A percentile compares a stretch with the other conserved stretches of the same genome.
Evolutionary conservation across 352 stramenopile species (phyloP).

Genomic region (Phytophthora colocasiae): DNA sequence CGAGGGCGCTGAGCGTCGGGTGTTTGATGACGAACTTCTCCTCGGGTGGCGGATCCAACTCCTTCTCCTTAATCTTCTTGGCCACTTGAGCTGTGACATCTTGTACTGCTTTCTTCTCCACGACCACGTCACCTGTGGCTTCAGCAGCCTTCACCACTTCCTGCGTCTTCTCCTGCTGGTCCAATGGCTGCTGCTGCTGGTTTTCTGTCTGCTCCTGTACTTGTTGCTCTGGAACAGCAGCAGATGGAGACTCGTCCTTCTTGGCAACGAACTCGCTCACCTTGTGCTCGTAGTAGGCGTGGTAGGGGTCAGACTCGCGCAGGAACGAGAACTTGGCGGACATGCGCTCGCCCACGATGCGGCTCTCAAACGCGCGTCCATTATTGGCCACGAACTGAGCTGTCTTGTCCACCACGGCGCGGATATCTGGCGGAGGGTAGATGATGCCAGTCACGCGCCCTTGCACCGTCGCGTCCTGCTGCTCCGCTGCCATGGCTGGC

Average conservation of each 20-base stretch:
- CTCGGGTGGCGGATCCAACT: conserved; percentile 63
- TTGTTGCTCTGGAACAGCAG: conserved; percentile 32
- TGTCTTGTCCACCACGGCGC: conserved; percentile 98
- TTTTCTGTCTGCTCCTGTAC: conserved; percentile 21
- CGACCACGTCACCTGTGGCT: conserved; percentile 56
- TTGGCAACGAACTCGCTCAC: conserved; percentile 88
- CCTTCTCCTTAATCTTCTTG: conserved; percentile 93
- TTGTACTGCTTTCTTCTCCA: conserved; percentile 88
- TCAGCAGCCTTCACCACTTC: conserved; percentile 37
- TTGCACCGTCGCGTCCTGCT: conserved; percentile 58
- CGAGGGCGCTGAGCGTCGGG: conserved; percentile 88
- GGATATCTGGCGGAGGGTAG: conserved; percentile 97
- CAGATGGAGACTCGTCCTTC: conserved; percentile 30
- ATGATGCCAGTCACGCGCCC: conserved; percentile 93
- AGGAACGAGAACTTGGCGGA: conserved; percentile 99
- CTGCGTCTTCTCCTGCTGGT: conserved; percentile 33
- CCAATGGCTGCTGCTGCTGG: conserved; percentile 13
- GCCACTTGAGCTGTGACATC: conserved; percentile 84
- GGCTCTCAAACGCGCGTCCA: conserved; percentile 97
- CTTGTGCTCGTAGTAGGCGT: conserved; percentile 99
- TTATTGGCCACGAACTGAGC: conserved; percentile 98
- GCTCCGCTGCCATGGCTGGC: conserved; percentile 26
- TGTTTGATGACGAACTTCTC: conserved; percentile 92
- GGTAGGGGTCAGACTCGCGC: conserved; percentile 94
- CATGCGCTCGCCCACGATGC: conserved; percentile 96